These are phyloP conservation scores for Polytrichum commune DNA, from an alignment of 225 moss, liverwort and hornwort genomes.

Conservation along the genomic window DNA sequence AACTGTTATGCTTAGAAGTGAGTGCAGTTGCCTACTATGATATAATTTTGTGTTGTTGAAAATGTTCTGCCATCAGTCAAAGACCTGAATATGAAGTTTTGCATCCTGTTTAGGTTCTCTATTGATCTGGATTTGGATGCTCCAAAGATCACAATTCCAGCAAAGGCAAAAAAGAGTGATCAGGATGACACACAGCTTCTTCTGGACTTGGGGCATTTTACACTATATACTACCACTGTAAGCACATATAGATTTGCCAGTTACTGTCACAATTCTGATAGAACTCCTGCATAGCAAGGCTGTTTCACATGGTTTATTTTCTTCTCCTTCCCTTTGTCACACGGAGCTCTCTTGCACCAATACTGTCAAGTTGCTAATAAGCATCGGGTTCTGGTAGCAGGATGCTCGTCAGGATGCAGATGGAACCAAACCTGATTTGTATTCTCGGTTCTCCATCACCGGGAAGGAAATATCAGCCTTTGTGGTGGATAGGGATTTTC, in stretches of 20 bases:
- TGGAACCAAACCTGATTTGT: slow-evolving; percentile 58
- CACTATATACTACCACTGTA: slow-evolving; percentile 81
- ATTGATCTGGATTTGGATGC: slow-evolving; percentile 91
- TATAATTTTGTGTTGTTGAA: too few relatives aligned
- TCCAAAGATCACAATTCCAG: slow-evolving; percentile 94
- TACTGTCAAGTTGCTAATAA: slow-evolving; percentile 9
- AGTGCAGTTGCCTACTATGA: too few relatives aligned
- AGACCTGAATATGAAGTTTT: background rate
- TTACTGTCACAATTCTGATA: too few relatives aligned
- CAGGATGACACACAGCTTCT: slow-evolving; percentile 83
- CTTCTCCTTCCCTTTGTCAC: background rate
- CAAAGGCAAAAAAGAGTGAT: slow-evolving; percentile 56
- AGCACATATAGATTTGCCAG: slow-evolving; percentile 11
- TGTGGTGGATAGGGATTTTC: slow-evolving; percentile 81
- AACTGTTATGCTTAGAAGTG: too few relatives aligned
- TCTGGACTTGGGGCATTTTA: slow-evolving; percentile 95
- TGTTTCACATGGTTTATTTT: too few relatives aligned
- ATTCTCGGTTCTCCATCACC: slow-evolving; percentile 83
- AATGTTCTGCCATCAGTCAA: background rate
- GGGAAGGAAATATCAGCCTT: slow-evolving; percentile 96
- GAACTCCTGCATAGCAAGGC: too few relatives aligned
- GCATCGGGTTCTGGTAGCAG: slow-evolving; percentile 19
- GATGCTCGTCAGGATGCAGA: slow-evolving; percentile 38
- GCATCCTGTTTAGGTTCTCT: slow-evolving; percentile 53
- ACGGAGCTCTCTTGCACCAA: slow-evolving; percentile 4